phyloP scores from a whole-genome alignment of 768 basidiomycete genomes.

The Rickenella mellea region DNA sequence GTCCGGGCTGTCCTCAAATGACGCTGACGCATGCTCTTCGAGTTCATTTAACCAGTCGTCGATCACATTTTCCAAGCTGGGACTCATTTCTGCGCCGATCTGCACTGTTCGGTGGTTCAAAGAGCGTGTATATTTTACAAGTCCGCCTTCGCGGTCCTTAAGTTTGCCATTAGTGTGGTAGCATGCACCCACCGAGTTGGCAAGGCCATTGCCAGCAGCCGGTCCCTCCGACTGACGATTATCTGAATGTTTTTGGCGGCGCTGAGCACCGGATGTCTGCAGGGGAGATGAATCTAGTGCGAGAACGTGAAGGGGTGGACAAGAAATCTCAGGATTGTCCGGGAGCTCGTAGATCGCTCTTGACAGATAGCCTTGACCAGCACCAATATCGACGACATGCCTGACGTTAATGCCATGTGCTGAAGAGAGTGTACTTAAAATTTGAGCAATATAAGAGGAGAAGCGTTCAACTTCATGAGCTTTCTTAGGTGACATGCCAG shows the following conservation, averaged over 20 bases:
- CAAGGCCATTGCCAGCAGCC: too few relatives aligned
- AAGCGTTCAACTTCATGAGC: slow-evolving; percentile 61
- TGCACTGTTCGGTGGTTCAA: neutral
- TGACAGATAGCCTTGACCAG: slow-evolving; percentile 46
- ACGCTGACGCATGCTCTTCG: too few relatives aligned
- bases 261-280: slow-evolving; percentile 50
- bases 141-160: neutral
- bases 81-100: slow-evolving; percentile 2
- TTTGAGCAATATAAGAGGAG: slow-evolving; percentile 38
- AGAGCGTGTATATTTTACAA: neutral
- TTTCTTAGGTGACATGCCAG: slow-evolving; percentile 71
- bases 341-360: neutral
- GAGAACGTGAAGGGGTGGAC: slow-evolving; percentile 34
- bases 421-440: slow-evolving; percentile 21
- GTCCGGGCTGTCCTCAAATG: too few relatives aligned
- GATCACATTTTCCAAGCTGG: slow-evolving; percentile 41
- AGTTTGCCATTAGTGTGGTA: neutral
- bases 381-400: slow-evolving; percentile 63
- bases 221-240: neutral
- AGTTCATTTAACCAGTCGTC: slow-evolving; percentile 38
- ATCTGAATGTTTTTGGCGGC: slow-evolving; percentile 19
- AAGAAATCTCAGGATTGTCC: neutral
- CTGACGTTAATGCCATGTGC: slow-evolving; percentile 10
- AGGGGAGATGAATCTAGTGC: slow-evolving; percentile 55
- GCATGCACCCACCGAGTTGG: too few relatives aligned